Conservation (phyloP, 2,329 filamentous ascomycete genomes). For the Trichoderma lentiforme region DNA sequence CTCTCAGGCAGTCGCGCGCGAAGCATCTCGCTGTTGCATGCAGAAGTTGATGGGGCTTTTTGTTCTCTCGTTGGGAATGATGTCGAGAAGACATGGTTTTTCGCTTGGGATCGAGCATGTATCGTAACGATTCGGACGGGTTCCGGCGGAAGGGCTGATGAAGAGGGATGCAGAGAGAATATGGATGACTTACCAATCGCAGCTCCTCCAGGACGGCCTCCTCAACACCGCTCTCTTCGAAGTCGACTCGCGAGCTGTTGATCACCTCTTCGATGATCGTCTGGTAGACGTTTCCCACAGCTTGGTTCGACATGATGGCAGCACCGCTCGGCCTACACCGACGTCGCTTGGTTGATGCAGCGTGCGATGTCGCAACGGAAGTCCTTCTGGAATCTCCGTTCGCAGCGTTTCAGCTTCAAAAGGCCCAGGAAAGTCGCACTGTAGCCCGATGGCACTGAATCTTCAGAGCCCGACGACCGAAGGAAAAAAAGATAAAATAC, state of each 20-base stretch:
- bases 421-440: background rate
- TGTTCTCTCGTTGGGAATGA: background rate
- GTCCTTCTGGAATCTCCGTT: background rate
- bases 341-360: conserved; percentile 13
- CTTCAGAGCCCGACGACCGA: background rate
- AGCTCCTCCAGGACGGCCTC: conserved; percentile 82
- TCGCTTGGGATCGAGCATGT: background rate
- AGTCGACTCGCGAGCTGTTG: conserved; percentile 87
- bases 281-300: conserved; percentile 75
- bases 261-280: conserved; percentile 81
- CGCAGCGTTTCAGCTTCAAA: background rate
- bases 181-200: conserved; percentile 65
- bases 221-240: conserved; percentile 93
- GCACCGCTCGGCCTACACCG: conserved; percentile 14
- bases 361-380: background rate
- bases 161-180: background rate
- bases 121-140: background rate
- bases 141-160: background rate
- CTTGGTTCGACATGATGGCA: conserved; percentile 54
- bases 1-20: conserved; percentile 31
- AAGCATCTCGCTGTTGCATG: conserved; percentile 13
- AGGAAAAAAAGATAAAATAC: no score
- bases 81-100: background rate
- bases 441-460: background rate
- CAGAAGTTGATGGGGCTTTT: background rate